These are phyloP conservation scores for Lichtheimia ramosa DNA, from an alignment of 371 early-diverging fungal genomes.

Conservation along the genomic window DNA sequence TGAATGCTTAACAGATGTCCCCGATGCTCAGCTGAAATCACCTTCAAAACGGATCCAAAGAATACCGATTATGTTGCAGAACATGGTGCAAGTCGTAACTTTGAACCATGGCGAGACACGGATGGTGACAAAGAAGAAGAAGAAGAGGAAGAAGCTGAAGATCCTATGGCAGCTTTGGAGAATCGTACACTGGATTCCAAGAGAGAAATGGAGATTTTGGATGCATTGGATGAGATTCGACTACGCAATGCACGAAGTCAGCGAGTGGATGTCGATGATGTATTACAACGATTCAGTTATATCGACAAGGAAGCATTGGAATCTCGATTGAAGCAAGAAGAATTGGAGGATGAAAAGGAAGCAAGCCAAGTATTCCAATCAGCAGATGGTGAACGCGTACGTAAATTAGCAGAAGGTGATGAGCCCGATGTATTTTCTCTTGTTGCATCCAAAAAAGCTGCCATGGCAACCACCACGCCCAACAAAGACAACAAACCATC, in stretches of 20 bases:
- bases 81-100: constrained; percentile 90
- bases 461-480: constrained; percentile 16
- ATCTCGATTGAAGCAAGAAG: constrained; percentile 48
- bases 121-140: constrained; percentile 54
- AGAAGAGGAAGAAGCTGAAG: constrained; percentile 79
- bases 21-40: constrained; percentile 92
- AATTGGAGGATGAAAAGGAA: constrained; percentile 68
- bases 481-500: constrained; percentile 35
- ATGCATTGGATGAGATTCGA: constrained; percentile 93
- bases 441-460: constrained; percentile 26
- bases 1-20: constrained; percentile 68
- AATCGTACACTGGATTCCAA: constrained; percentile 91
- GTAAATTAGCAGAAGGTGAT: constrained; percentile 58
- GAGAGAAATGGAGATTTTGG: constrained; percentile 95
- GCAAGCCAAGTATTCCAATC: constrained; percentile 68
- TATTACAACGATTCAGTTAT: constrained; percentile 54
- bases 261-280: constrained; percentile 65
- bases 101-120: constrained; percentile 92
- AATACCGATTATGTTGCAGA: constrained; percentile 96
- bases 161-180: constrained; percentile 94
- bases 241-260: constrained; percentile 85
- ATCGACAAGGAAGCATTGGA: constrained; percentile 43
- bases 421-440: constrained; percentile 51
- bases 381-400: constrained; percentile 71
- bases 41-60: constrained; percentile 97